Conservation (phyloP, 306 rosid genomes). For the Vigna unguiculata region DNA sequence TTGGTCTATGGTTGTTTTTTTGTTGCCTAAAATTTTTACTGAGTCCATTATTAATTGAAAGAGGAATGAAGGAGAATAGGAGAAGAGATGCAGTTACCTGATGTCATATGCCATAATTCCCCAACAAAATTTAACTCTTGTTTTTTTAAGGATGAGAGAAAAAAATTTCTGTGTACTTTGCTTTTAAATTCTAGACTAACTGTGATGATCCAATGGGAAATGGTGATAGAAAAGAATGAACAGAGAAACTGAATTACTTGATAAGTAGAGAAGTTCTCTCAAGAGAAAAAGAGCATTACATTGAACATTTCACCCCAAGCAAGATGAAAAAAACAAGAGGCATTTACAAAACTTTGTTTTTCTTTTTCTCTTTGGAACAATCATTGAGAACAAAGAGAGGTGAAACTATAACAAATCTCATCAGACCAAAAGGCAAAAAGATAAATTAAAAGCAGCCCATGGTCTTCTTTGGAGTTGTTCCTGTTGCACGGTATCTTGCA, state of each 20-base stretch:
- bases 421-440: not conserved
- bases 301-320: constrained; percentile 2
- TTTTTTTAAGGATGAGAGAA: not conserved
- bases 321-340: constrained; percentile 2
- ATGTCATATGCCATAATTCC: no score
- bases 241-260: not conserved
- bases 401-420: constrained; percentile 35
- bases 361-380: not conserved
- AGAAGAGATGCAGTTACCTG: not conserved
- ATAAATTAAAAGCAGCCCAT: constrained; percentile 63
- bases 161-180: not conserved
- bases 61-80: not conserved
- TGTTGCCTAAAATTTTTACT: no score
- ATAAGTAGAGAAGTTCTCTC: not conserved
- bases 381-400: constrained; percentile 22
- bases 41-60: no score
- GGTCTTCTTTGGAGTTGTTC: constrained; percentile 65
- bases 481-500: constrained; percentile 79
- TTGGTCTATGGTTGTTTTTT: no score
- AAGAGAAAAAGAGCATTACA: not conserved
- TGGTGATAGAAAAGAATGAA: not conserved
- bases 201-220: not conserved
- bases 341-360: not conserved
- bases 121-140: not conserved
- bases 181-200: not conserved